Base-by-base conservation (phyloP, 2,329 filamentous ascomycete species). In the Neofusicoccum parvum region DNA sequence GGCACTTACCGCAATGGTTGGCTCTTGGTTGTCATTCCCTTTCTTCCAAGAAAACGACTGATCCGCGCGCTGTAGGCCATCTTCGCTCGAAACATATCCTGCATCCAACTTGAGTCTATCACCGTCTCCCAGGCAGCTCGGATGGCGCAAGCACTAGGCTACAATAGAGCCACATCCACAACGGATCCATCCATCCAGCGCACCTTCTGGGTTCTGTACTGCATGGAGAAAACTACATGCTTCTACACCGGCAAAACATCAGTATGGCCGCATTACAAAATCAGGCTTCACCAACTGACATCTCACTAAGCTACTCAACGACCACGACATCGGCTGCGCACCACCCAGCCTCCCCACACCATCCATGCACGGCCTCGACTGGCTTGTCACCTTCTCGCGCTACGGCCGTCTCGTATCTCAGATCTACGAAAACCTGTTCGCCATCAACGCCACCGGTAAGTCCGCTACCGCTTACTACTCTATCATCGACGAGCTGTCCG, bases 161-260 rank as follows among this genome's bases (percentile, higher is more conserved):
- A 75, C 64, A 74, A 76, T 39, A 73, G 73, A 50, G 65, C 69
- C 3, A 59, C 67, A 64, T 67, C 37, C 34, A 65, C 39, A 37
- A 68, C 64, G 64, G 53, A 68, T 45, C 67, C 65, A 23, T 39
- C 65, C 27, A 65, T 66, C 12, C 68, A 72, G 34, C 69, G 72
- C 46, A 74, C 74, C 0, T 81, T 81, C 60, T 81, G 79, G 79
- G 75, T 78, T 0, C 70, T 80, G 15, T 81, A 80, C 60, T 69
- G 70, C 10, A 46, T 81, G 17, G 80, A 81, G 53, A 80, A 81
- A 56, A 70, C 71, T 7, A 66, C 67, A 0, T 74, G 69, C 36
- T 79, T 80, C 58, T 70, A 72, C 37, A 68, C 67, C 6, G 70
- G 73, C 4, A 71, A 68, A 23, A 72, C 68, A 54, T 80, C 79